Percentiles rank a stretch among this genome's conserved stretches.
phyloP scores from a whole-genome alignment of 257 asterid species.

The Paraleonurus japonicus region DNA sequence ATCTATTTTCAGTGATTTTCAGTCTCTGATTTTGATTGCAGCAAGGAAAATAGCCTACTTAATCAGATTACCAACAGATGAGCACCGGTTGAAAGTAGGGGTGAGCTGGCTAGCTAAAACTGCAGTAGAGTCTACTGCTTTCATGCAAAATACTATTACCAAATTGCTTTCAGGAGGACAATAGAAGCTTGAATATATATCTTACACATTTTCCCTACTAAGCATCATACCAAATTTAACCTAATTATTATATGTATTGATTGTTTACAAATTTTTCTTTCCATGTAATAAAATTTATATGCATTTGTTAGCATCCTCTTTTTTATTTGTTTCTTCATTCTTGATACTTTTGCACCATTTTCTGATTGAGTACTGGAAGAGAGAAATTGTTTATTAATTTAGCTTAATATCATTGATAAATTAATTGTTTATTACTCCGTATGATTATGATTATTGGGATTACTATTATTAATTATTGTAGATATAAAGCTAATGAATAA shows the following conservation, averaged over 20 bases:
- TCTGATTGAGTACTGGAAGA: neutral
- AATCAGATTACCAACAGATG: conserved; percentile 80
- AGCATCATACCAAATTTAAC: neutral
- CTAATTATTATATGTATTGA: neutral
- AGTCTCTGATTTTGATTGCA: conserved; percentile 36
- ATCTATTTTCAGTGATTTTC: neutral
- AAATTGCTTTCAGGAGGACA: conserved; percentile 54
- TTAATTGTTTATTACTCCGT: too few relatives aligned
- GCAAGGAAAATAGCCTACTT: conserved; percentile 90
- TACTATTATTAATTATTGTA: too few relatives aligned
- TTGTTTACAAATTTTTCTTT: neutral
- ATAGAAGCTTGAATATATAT: conserved; percentile 18
- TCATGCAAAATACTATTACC: conserved; percentile 56
- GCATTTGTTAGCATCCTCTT: neutral
- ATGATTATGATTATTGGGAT: too few relatives aligned
- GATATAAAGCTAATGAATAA: too few relatives aligned
- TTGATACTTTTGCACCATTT: neutral
- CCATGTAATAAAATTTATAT: neutral
- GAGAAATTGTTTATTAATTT: neutral
- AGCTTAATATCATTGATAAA: too few relatives aligned
- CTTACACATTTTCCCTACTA: neutral
- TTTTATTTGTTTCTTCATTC: neutral
- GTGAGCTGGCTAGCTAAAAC: conserved; percentile 87
- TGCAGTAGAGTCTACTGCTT: conserved; percentile 77
- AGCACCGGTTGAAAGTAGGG: conserved; percentile 89